Conservation (phyloP, 2,329 filamentous ascomycete genomes). For the Sporothrix humicola region DNA sequence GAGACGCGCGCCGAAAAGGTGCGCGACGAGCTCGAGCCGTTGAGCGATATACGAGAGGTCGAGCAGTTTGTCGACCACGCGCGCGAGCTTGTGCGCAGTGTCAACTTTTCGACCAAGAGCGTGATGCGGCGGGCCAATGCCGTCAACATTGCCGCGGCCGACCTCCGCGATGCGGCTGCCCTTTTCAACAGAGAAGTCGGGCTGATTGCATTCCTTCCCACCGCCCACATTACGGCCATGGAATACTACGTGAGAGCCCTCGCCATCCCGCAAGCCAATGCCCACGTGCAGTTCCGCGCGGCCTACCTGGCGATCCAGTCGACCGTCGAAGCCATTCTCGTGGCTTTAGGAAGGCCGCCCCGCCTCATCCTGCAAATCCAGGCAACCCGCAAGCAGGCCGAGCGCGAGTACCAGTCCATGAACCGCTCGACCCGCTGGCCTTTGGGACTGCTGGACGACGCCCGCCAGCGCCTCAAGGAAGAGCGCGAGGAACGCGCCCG, state of each 20-base stretch:
- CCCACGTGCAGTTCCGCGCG: slow-evolving; percentile 74
- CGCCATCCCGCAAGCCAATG: slow-evolving; percentile 71
- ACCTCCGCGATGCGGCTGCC: slow-evolving; percentile 70
- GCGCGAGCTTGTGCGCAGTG: slow-evolving; percentile 82
- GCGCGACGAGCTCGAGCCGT: slow-evolving; percentile 83
- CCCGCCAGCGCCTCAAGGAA: slow-evolving; percentile 77
- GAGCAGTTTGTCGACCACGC: slow-evolving; percentile 93
- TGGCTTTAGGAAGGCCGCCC: slow-evolving; percentile 78
- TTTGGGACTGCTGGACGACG: slow-evolving; percentile 82
- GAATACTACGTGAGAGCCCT: slow-evolving; percentile 72
- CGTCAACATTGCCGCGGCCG: slow-evolving; percentile 66
- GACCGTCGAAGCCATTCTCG: slow-evolving; percentile 80
- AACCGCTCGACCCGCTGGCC: slow-evolving; percentile 80
- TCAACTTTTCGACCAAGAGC: slow-evolving; percentile 82
- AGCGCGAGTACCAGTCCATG: slow-evolving; percentile 77
- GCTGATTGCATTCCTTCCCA: slow-evolving; percentile 70
- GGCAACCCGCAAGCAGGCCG: slow-evolving; percentile 74
- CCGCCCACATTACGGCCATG: slow-evolving; percentile 71
- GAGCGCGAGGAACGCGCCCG: slow-evolving; percentile 83
- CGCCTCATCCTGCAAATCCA: slow-evolving; percentile 77
- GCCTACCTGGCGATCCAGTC: slow-evolving; percentile 79
- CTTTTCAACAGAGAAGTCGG: slow-evolving; percentile 54
- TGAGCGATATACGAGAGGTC: slow-evolving; percentile 83
- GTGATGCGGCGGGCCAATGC: slow-evolving; percentile 80
- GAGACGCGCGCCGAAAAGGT: slow-evolving; percentile 82